phyloP scores from a whole-genome alignment of 2,329 filamentous ascomycete genomes.

The Cryphonectria nitschkei region DNA sequence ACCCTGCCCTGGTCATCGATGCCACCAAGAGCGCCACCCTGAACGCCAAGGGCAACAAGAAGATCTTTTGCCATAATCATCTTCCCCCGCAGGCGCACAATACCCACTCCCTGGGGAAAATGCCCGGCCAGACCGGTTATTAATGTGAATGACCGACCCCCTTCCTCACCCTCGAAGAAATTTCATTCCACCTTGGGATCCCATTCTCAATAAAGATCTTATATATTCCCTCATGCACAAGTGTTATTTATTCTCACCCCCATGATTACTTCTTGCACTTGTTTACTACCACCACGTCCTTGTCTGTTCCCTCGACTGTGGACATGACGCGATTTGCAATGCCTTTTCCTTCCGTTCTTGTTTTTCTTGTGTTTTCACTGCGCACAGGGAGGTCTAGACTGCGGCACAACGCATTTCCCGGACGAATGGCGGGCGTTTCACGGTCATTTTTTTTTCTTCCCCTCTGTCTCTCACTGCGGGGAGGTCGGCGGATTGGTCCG shows the following conservation, averaged over 20 bases:
- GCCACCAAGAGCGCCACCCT: constrained; percentile 58
- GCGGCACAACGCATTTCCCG: constrained; percentile 15
- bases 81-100: constrained; percentile 52
- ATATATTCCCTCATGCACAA: too few species aligned
- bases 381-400: constrained; percentile 11
- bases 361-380: not conserved
- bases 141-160: constrained; percentile 33
- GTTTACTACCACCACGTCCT: not conserved
- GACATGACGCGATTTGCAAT: not conserved
- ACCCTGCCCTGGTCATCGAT: constrained; percentile 64
- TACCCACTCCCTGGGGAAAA: constrained; percentile 55
- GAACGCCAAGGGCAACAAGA: constrained; percentile 47
- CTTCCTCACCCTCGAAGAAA: not conserved
- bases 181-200: too few species aligned
- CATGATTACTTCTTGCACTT: not conserved
- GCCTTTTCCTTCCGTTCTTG: not conserved
- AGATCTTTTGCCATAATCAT: constrained; percentile 64
- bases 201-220: not conserved
- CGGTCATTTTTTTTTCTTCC: not conserved
- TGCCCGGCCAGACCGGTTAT: constrained; percentile 61
- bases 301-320: not conserved
- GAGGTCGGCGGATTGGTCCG: not conserved
- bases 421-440: constrained; percentile 12
- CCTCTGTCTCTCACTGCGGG: not conserved
- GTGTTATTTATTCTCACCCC: not conserved